These are phyloP conservation scores for Leccinum ochraceum DNA, from an alignment of 768 basidiomycete genomes.

Conservation along the genomic window DNA sequence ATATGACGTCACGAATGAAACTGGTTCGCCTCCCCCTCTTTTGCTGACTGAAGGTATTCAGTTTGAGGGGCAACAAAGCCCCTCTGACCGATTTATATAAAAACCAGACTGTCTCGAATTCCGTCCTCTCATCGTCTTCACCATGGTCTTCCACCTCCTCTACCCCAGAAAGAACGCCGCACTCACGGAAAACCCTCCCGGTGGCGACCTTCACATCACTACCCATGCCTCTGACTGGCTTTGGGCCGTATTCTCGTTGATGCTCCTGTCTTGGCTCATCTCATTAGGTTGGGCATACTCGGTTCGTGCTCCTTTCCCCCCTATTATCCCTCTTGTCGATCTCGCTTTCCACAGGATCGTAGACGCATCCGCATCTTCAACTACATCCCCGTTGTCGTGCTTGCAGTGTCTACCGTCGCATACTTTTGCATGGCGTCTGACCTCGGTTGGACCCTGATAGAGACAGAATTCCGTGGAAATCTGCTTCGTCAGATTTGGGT, in stretches of 20 bases:
- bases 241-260: constrained; percentile 55
- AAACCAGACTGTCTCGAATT: background rate
- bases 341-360: constrained; percentile 27
- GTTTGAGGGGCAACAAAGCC: constrained; percentile 4
- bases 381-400: constrained; percentile 47
- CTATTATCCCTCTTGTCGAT: background rate
- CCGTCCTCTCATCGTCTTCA: background rate
- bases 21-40: constrained; percentile 11
- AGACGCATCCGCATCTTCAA: constrained; percentile 50
- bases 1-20: constrained; percentile 21
- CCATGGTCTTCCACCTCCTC: constrained; percentile 21
- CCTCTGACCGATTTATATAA: constrained; percentile 19
- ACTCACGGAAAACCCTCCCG: constrained; percentile 37
- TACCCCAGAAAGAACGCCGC: constrained; percentile 31
- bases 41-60: background rate
- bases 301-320: constrained; percentile 10
- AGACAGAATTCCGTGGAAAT: constrained; percentile 34
- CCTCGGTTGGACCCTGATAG: constrained; percentile 48
- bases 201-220: constrained; percentile 42
- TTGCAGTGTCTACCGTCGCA: constrained; percentile 45
- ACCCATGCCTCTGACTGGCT: constrained; percentile 50
- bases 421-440: constrained; percentile 60
- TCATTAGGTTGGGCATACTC: constrained; percentile 39
- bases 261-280: constrained; percentile 43
- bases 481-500: constrained; percentile 47